Evolutionary conservation across 345 rosid genomes (phyloP).

Genomic region (Erysimum cheiranthoides): DNA sequence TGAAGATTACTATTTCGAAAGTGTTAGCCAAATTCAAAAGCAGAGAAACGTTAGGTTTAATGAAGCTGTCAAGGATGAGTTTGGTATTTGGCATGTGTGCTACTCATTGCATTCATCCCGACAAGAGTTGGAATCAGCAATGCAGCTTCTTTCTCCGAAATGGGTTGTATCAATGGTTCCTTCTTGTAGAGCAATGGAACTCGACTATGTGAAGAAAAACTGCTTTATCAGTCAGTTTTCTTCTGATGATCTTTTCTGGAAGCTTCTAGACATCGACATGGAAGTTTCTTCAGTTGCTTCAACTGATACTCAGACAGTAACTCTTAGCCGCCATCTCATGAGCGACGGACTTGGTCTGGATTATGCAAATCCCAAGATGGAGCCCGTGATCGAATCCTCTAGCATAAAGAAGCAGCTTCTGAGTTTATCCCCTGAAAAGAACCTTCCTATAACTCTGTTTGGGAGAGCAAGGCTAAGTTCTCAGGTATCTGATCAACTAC

Average conservation of each 20-base stretch:
- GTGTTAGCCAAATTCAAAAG: conserved; percentile 42
- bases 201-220: conserved; percentile 68
- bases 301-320: conserved; percentile 32
- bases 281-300: conserved; percentile 48
- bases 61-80: conserved; percentile 77
- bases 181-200: conserved; percentile 75
- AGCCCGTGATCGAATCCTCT: conserved; percentile 39
- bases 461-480: conserved; percentile 71
- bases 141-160: conserved; percentile 73
- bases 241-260: conserved; percentile 73
- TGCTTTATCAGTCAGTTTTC: conserved; percentile 55
- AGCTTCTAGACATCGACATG: conserved; percentile 64
- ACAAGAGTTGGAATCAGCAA: conserved; percentile 78
- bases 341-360: conserved; percentile 41
- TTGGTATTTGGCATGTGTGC: conserved; percentile 90
- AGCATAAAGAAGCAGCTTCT: conserved; percentile 43
- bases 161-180: conserved; percentile 87
- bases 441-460: conserved; percentile 64
- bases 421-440: conserved; percentile 56
- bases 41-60: conserved; percentile 56
- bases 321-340: conserved; percentile 43
- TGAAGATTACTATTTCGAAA: conserved; percentile 51
- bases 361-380: conserved; percentile 39
- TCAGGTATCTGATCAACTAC: conserved; percentile 42
- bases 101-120: conserved; percentile 90